Percentiles rank a stretch among this genome's conserved stretches.
phyloP scores from a whole-genome alignment of 495 filamentous ascomycete genomes.

The Delitschia confertaspora region DNA sequence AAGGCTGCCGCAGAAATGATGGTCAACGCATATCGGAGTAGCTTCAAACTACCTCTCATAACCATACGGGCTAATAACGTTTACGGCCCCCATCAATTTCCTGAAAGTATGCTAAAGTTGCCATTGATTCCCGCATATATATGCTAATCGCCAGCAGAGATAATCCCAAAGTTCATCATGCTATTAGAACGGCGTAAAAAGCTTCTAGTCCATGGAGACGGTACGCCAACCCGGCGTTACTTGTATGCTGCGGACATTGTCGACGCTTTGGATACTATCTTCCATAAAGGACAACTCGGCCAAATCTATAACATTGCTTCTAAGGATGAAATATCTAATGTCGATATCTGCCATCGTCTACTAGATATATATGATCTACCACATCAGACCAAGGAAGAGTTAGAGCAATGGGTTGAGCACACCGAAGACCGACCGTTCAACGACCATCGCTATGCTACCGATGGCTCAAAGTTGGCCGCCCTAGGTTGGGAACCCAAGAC shows the following conservation, averaged over 20 bases:
- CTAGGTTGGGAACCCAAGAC: constrained; percentile 63
- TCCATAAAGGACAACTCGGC: constrained; percentile 57
- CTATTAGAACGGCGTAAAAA: constrained; percentile 49
- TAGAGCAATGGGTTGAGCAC: constrained; percentile 53
- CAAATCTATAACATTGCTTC: constrained; percentile 69
- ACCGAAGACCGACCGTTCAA: constrained; percentile 66
- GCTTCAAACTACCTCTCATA: constrained; percentile 60
- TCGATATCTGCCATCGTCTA: constrained; percentile 50
- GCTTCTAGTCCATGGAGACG: constrained; percentile 61
- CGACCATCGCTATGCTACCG: constrained; percentile 59
- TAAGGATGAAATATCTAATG: constrained; percentile 52
- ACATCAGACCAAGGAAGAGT: constrained; percentile 22
- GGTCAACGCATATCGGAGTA: constrained; percentile 64
- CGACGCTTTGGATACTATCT: constrained; percentile 69
- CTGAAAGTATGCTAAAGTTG: constrained; percentile 53
- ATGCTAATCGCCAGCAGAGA: constrained; percentile 42
- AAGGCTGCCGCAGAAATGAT: constrained; percentile 78
- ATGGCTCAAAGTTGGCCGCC: constrained; percentile 52
- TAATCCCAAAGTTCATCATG: constrained; percentile 66
- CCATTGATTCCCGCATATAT: constrained; percentile 25
- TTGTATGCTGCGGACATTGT: constrained; percentile 64
- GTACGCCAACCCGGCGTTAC: constrained; percentile 57
- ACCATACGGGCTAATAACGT: constrained; percentile 72
- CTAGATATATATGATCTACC: constrained; percentile 35
- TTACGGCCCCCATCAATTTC: constrained; percentile 70